A percentile compares a stretch with the other conserved stretches of the same genome.
Conservation (phyloP, 257 asterid genomes). For the Ilex aquifolium region DNA sequence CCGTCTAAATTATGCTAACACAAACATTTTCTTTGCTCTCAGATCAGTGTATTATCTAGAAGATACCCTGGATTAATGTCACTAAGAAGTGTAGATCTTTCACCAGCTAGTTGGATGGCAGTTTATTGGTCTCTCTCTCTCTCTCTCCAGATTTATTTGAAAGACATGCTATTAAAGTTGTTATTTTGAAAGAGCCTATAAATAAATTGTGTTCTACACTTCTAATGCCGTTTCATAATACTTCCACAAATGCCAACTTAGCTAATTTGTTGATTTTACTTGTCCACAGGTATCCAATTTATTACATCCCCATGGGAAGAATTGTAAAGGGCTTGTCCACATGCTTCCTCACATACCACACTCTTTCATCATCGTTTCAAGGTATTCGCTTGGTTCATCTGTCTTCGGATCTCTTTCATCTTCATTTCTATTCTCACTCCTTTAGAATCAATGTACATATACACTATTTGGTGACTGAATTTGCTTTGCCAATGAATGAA, state of each 20-base stretch:
- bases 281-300: slow-evolving; percentile 44
- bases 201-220: no score
- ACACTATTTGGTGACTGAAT: not conserved
- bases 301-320: slow-evolving; percentile 49
- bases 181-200: no score
- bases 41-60: slow-evolving; percentile 35
- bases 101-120: slow-evolving; percentile 55
- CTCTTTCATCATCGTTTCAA: slow-evolving; percentile 52
- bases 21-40: slow-evolving; percentile 5
- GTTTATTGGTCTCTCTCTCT: slow-evolving; percentile 36
- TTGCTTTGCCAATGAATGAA: not conserved
- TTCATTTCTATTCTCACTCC: not conserved
- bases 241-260: no score
- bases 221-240: no score
- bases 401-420: not conserved
- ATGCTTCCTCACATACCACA: slow-evolving; percentile 49
- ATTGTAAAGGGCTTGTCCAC: slow-evolving; percentile 44
- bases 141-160: not conserved
- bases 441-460: not conserved
- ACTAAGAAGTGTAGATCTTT: slow-evolving; percentile 47
- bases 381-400: slow-evolving; percentile 15
- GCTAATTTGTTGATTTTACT: no score
- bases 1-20: not conserved
- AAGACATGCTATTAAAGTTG: no score
- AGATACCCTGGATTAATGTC: slow-evolving; percentile 42